Conservation (phyloP, 495 filamentous ascomycete genomes). For the Penicillium coprophilum region DNA sequence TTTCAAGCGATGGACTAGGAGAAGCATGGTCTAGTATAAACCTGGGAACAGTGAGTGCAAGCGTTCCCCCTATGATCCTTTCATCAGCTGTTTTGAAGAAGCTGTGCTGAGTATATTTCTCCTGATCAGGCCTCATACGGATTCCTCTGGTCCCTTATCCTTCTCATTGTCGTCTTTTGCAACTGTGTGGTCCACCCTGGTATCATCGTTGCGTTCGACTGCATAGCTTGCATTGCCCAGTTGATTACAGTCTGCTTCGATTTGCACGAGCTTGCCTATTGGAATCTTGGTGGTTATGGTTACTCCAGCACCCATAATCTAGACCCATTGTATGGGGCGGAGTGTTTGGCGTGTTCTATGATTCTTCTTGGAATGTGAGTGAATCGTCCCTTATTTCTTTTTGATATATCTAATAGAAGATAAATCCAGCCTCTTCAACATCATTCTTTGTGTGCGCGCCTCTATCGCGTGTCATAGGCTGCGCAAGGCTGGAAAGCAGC, state of each 20-base stretch:
- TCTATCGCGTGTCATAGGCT: conserved; percentile 16
- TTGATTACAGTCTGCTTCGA: conserved; percentile 15
- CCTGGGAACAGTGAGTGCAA: conserved; percentile 15
- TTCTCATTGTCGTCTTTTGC: conserved; percentile 19
- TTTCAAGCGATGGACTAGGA: conserved; percentile 19
- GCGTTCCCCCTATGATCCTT: neutral
- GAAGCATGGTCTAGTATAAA: conserved; percentile 11
- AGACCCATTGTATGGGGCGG: conserved; percentile 12
- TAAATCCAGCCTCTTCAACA: conserved; percentile 10
- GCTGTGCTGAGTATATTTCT: neutral
- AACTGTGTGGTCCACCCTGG: conserved; percentile 17
- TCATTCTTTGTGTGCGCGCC: conserved; percentile 17
- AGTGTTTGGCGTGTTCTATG: conserved; percentile 18
- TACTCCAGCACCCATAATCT: neutral
- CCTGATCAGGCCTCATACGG: conserved; percentile 16
- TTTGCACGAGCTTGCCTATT: conserved; percentile 17
- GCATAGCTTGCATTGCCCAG: conserved; percentile 17
- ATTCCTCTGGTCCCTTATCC: conserved; percentile 16
- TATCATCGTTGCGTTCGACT: conserved; percentile 16
- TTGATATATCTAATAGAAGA: neutral
- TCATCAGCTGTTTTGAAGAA: neutral
- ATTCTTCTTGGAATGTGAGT: conserved; percentile 21
- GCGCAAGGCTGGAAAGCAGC: conserved; percentile 12
- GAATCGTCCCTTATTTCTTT: neutral
- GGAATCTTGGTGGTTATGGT: conserved; percentile 14